Evolutionary conservation across 306 rosid genomes (phyloP), one percentile per base, ranked within the genome.

Genomic region (Castanea crenata): DNA sequence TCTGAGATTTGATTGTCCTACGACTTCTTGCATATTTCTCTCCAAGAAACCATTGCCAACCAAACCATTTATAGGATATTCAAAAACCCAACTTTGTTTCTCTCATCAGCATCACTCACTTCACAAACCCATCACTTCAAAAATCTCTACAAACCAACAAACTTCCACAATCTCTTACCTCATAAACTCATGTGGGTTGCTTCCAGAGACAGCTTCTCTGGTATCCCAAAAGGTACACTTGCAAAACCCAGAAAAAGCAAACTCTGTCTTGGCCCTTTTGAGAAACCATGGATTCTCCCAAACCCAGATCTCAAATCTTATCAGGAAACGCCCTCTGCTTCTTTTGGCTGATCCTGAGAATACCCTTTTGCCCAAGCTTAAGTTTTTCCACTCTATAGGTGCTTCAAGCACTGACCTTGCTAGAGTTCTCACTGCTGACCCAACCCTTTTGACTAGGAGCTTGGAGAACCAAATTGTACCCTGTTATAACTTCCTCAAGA

Each of bases 341-440:
- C 85, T 87, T 58, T 7, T 8, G 16, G 16, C 69, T 5, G 67
- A 83, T 9, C 71, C 84, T 25, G 71, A 85, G 41, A 75, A 68
- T 5, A 80, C 54, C 61, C 78, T 82, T 71, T 59, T 78, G 21
- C 90, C 88, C 69, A 84, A 87, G 77, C 41, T 87, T 51, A 62
- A 72, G 74, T 85, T 82, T 59, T 71, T 74, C 15, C 80, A 55
- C 25, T 74, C 88, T 19, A 65, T 80, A 32, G 88, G 87, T 41
- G 13, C 80, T 78, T 85, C 85, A 41, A 55, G 55, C 55, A 35
- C 25, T 15, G 83, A 85, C 58, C 73, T 87, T 65, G 82, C 78
- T 3, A 78, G 68, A 16, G 27, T 83, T 18, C 0, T 88, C 82
- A 79, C 69, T 19, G 76, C n/a, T 72, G 82, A 81, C 20, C 55